phyloP scores from a whole-genome alignment of 805 yeast genomes.

The Saturnispora mendoncae region DNA sequence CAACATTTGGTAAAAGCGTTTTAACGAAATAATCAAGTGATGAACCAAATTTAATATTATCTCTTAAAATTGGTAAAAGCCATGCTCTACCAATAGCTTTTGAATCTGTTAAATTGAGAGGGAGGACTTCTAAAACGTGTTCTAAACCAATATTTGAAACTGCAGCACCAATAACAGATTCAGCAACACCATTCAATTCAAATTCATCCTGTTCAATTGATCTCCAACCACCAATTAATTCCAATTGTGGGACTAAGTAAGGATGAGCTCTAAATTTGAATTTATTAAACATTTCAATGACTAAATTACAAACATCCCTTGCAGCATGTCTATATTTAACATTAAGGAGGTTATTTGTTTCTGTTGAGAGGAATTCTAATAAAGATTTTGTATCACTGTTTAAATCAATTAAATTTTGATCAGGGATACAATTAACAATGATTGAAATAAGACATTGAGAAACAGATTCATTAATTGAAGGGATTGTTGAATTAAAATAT shows the following conservation, averaged over 20 bases:
- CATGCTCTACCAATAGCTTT: constrained; percentile 83
- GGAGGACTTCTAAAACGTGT: constrained; percentile 61
- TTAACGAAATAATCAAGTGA: constrained; percentile 53
- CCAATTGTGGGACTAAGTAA: constrained; percentile 55
- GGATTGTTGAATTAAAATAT: constrained; percentile 63
- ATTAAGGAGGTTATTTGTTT: constrained; percentile 45
- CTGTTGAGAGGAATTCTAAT: constrained; percentile 43
- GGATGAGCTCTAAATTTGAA: constrained; percentile 63
- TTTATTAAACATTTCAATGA: constrained; percentile 52
- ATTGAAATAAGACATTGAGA: constrained; percentile 82
- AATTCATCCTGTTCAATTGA: constrained; percentile 63
- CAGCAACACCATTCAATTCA: constrained; percentile 66
- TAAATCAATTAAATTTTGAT: constrained; percentile 41
- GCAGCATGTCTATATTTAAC: constrained; percentile 73
- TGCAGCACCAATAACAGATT: constrained; percentile 70
- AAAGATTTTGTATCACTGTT: constrained; percentile 50
- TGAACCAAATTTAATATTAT: constrained; percentile 65
- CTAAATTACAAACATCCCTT: constrained; percentile 60
- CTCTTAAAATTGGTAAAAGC: constrained; percentile 86
- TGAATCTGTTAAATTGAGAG: constrained; percentile 64
- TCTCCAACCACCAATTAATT: constrained; percentile 78
- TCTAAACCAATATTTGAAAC: constrained; percentile 82
- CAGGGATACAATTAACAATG: constrained; percentile 57
- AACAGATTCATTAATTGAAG: constrained; percentile 59
- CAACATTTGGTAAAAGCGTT: constrained; percentile 57